Conservation (phyloP, 2,329 filamentous ascomycete genomes). For the Neophaeococcomyces mojaviensis region DNA sequence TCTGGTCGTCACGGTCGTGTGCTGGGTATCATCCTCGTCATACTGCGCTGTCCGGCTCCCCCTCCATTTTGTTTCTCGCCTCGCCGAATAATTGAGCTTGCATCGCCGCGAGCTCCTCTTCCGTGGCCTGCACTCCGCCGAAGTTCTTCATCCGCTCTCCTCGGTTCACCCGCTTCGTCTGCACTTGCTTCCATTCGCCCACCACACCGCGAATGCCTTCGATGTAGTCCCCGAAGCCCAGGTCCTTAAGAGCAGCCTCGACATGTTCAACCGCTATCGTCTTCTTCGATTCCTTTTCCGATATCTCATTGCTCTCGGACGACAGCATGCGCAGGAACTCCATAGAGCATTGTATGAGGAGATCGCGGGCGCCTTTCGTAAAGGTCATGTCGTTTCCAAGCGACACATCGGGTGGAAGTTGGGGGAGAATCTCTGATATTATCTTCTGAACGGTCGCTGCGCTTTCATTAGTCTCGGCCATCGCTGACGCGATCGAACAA, state of each 20-base stretch:
- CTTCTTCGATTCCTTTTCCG: constrained; percentile 98
- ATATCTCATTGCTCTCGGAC: constrained; percentile 98
- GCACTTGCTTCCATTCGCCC: constrained; percentile 81
- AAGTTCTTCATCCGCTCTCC: constrained; percentile 95
- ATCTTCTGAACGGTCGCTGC: constrained; percentile 70
- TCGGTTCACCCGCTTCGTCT: constrained; percentile 59
- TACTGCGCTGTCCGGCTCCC: constrained; percentile 9
- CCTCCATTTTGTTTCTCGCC: constrained; percentile 56
- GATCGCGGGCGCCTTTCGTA: constrained; percentile 87
- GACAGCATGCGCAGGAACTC: constrained; percentile 98
- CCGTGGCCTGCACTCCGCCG: constrained; percentile 87
- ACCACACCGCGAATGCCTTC: constrained; percentile 79
- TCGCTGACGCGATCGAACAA: not conserved
- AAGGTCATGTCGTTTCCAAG: constrained; percentile 55
- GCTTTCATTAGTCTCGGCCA: not conserved
- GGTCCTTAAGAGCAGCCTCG: constrained; percentile 82
- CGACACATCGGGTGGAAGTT: constrained; percentile 29
- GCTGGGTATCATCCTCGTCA: constrained; percentile 5
- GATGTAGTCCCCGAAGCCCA: constrained; percentile 90
- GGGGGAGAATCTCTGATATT: constrained; percentile 81
- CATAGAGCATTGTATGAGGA: constrained; percentile 96
- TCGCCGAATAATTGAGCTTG: constrained; percentile 88
- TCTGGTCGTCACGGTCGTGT: not conserved
- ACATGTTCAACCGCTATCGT: constrained; percentile 98
- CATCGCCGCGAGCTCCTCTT: constrained; percentile 80